Percentiles rank a stretch among this genome's conserved stretches.
phyloP scores from a whole-genome alignment of 176 grass and related monocot species.

The Metroxylon sagu region DNA sequence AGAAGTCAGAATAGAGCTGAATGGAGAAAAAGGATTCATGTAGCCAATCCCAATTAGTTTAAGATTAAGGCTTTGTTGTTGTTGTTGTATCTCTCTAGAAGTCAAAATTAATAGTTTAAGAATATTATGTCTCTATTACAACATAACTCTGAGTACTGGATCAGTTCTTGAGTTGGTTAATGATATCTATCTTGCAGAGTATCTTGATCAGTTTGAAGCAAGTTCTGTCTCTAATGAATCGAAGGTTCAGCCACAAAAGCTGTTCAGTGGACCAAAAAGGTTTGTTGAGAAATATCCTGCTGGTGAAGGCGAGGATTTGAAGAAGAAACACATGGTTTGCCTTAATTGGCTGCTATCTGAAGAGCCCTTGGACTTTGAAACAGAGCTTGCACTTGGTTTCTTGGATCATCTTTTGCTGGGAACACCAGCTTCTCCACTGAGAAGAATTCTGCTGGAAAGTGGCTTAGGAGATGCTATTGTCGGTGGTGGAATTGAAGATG shows the following conservation, averaged over 20 bases:
- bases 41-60: no score
- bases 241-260: conserved; percentile 66
- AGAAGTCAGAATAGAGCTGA: no score
- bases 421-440: conserved; percentile 85
- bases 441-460: conserved; percentile 87
- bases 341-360: conserved; percentile 90
- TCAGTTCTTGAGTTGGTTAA: no score
- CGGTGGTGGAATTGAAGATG: conserved; percentile 95
- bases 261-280: conserved; percentile 69
- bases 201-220: conserved; percentile 88
- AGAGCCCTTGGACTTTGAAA: conserved; percentile 73
- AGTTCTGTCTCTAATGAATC: conserved; percentile 65
- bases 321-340: conserved; percentile 96
- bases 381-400: conserved; percentile 79
- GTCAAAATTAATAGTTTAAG: no score
- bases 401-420: conserved; percentile 92
- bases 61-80: no score
- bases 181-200: conserved; percentile 41
- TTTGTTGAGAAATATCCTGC: conserved; percentile 84
- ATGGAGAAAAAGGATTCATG: no score
- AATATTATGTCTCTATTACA: no score
- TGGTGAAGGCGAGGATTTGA: conserved; percentile 68
- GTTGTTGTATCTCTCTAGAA: no score
- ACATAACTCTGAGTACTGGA: no score
- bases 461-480: conserved; percentile 80